phyloP scores from a whole-genome alignment of 306 rosid species.

The Comarum palustre region DNA sequence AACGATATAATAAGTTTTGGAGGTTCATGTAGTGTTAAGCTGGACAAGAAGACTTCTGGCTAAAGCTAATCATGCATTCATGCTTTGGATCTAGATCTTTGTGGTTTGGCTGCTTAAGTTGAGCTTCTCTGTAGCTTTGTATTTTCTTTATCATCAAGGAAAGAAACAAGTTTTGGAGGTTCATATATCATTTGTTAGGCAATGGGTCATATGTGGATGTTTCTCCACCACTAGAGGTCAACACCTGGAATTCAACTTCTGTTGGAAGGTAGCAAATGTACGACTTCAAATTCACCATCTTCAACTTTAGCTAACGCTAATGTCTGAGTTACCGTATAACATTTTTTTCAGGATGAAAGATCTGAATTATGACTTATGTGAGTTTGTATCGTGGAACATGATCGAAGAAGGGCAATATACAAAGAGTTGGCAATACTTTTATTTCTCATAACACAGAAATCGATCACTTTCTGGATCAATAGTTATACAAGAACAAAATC shows the following conservation, averaged over 20 bases:
- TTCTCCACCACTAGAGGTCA: not conserved
- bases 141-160: not conserved
- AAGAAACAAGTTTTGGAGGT: not conserved
- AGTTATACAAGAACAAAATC: not conserved
- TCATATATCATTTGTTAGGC: not conserved
- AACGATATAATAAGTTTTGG: not conserved
- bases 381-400: not conserved
- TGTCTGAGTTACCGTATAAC: not conserved
- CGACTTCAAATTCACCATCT: not conserved
- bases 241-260: not conserved
- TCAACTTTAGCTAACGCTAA: not conserved
- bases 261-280: not conserved
- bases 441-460: not conserved
- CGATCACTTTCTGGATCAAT: not conserved
- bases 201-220: not conserved
- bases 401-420: not conserved
- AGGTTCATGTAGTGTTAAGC: not conserved
- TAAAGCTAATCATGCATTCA: not conserved
- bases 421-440: not conserved
- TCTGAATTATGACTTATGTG: not conserved
- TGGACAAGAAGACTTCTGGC: too few species aligned
- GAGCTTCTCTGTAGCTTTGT: too few species aligned
- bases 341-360: not conserved
- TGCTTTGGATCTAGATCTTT: too few species aligned
- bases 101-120: too few species aligned